A percentile compares a stretch with the other conserved stretches of the same genome.
phyloP scores from a whole-genome alignment of 2,329 filamentous ascomycete species.

The Paraphaeosphaeria minitans region DNA sequence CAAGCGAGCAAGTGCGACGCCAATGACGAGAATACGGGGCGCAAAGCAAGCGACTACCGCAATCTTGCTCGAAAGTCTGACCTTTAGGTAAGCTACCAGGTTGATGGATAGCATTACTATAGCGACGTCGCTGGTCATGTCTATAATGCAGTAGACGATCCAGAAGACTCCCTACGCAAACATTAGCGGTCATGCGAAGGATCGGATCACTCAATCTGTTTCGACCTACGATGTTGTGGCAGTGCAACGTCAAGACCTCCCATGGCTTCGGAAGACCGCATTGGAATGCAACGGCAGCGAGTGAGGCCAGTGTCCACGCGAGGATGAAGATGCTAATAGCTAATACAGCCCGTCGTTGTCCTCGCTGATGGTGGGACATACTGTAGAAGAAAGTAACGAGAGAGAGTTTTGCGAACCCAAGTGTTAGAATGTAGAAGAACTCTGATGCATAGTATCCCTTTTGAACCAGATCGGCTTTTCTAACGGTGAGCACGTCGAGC shows the following conservation, averaged over 20 bases:
- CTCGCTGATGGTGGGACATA: slow-evolving; percentile 21
- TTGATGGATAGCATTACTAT: slow-evolving; percentile 40
- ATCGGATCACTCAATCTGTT: not conserved
- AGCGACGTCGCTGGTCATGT: slow-evolving; percentile 37
- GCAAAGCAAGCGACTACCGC: slow-evolving; percentile 40
- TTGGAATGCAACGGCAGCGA: slow-evolving; percentile 35
- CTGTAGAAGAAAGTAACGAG: slow-evolving; percentile 35
- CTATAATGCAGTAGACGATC: slow-evolving; percentile 41
- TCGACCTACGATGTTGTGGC: slow-evolving; percentile 36
- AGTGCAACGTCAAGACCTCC: slow-evolving; percentile 32
- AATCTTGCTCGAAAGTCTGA: slow-evolving; percentile 30
- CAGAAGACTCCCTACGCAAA: slow-evolving; percentile 36
- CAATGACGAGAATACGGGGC: slow-evolving; percentile 36
- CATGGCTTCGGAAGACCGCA: slow-evolving; percentile 40
- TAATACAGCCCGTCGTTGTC: slow-evolving; percentile 26
- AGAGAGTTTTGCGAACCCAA: slow-evolving; percentile 40
- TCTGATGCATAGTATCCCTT: slow-evolving; percentile 41
- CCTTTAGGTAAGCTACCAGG: slow-evolving; percentile 34
- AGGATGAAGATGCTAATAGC: slow-evolving; percentile 30
- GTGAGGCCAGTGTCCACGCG: slow-evolving; percentile 34
- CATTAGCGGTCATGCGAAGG: slow-evolving; percentile 20
- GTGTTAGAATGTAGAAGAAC: slow-evolving; percentile 37
- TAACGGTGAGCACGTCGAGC: slow-evolving; percentile 18
- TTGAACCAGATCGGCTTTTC: slow-evolving; percentile 29
- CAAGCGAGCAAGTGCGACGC: slow-evolving; percentile 32